Base-by-base conservation (phyloP, 2,329 filamentous ascomycete genomes). In the Fusarium albidum region DNA sequence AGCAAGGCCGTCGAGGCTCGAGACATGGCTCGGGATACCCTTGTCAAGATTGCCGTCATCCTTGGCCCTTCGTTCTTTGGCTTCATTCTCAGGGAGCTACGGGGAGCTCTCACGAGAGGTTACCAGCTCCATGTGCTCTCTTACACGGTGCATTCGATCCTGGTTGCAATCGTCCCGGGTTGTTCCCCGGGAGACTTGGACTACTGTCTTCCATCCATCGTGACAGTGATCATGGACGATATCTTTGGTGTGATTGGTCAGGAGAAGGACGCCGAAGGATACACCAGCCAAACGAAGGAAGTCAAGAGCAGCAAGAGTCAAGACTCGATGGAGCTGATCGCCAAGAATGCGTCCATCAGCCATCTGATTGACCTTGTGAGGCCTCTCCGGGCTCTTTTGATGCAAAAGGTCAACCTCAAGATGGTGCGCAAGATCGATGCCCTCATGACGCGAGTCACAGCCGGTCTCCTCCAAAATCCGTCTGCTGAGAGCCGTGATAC, bases 271-370 rank as follows among this genome's bases (percentile, higher is more conserved):
- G 94, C 94, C 0, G 92, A 97, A 65, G 95, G 93, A 46, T 99
- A 99, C 71, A 88, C 89, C 49, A 96, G 87, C 70, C 90, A 94
- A 73, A 97, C 96, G 88, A 96, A 96, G 73, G 95, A 99, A 75
- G 89, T 99, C 50, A 98, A 96, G 78, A 95, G 91, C 73, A 97
- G 91, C 79, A 99, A 98, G 79, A 97, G 93, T 70, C 96, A 93
- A 68, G 96, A 99, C 69, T 96, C 95, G 0, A 96, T 98, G 88
- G 94, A 98, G 72, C 80, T 98, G 13, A 82, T 98, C 60, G 90
- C 95, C 21, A 91, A 88, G 68, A 92, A 88, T 40, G 88, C 91
- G 2, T 94, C 92, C 2, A 80, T 97, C 18, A 79, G 76, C 44
- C 85, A 87, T 50, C 81, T 98, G 6, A 86, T 88, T 40, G 84